phyloP scores from a whole-genome alignment of 2,329 filamentous ascomycete species.

The Sporothrix inflata region DNA sequence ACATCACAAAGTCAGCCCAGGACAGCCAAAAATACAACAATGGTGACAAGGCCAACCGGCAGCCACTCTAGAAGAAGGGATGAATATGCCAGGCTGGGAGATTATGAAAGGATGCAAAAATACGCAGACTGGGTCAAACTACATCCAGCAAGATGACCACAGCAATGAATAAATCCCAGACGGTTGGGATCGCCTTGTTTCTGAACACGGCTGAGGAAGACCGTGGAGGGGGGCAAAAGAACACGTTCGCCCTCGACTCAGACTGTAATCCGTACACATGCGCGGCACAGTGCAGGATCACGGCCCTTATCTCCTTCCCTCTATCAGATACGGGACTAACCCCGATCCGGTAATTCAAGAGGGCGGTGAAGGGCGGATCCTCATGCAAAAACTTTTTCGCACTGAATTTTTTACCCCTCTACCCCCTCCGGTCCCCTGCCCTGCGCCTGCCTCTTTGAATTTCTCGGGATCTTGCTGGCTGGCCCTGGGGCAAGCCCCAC shows the following conservation, averaged over 20 bases:
- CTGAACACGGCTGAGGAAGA: neutral
- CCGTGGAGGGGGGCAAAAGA: neutral
- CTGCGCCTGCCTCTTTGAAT: constrained; percentile 22
- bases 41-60: neutral
- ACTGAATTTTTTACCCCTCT: constrained; percentile 25
- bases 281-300: constrained; percentile 3
- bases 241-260: neutral
- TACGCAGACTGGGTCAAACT: neutral
- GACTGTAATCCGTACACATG: neutral
- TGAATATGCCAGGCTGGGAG: neutral
- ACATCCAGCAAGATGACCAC: neutral
- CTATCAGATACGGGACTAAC: constrained; percentile 24
- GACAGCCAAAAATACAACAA: neutral
- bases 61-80: neutral
- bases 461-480: constrained; percentile 25
- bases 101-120: neutral
- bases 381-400: constrained; percentile 31
- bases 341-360: constrained; percentile 30
- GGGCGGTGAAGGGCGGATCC: constrained; percentile 33
- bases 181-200: neutral
- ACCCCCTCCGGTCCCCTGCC: constrained; percentile 7
- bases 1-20: neutral
- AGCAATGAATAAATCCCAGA: neutral
- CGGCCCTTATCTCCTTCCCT: constrained; percentile 29
- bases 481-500: constrained; percentile 24